These are phyloP conservation scores for Mallotus nudiflorus DNA, from an alignment of 345 rosid genomes.

Conservation along the genomic window DNA sequence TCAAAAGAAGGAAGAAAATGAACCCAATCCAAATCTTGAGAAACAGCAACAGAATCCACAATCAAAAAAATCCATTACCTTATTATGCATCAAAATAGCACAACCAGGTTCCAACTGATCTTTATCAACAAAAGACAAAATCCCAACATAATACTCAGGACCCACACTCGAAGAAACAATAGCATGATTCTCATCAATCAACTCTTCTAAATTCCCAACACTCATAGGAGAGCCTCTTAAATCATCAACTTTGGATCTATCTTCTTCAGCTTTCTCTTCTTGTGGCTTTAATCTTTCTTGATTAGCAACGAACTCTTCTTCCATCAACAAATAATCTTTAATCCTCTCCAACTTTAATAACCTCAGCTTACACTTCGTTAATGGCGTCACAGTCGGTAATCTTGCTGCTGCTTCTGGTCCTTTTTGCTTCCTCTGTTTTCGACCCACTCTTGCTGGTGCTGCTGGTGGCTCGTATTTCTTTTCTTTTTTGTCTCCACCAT, in stretches of 20 bases:
- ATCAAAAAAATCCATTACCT: slow-evolving; percentile 43
- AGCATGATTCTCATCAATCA: slow-evolving; percentile 97
- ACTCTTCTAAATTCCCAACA: slow-evolving; percentile 88
- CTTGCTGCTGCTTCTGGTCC: slow-evolving; percentile 94
- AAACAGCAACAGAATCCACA: background rate
- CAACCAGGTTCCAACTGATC: slow-evolving; percentile 99
- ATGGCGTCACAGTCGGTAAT: slow-evolving; percentile 78
- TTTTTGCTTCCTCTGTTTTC: slow-evolving; percentile 86
- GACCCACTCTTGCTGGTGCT: slow-evolving; percentile 85
- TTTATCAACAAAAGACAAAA: slow-evolving; percentile 91
- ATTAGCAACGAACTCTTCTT: slow-evolving; percentile 91
- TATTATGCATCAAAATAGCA: slow-evolving; percentile 93
- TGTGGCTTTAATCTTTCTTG: slow-evolving; percentile 92
- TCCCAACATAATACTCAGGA: slow-evolving; percentile 92
- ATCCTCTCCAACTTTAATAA: slow-evolving; percentile 79
- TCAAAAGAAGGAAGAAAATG: background rate
- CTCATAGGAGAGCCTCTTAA: slow-evolving; percentile 95
- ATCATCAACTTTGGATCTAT: slow-evolving; percentile 87
- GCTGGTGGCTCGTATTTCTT: slow-evolving; percentile 94
- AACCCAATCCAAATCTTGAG: background rate
- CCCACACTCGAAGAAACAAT: slow-evolving; percentile 93
- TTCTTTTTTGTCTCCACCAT: slow-evolving; percentile 81
- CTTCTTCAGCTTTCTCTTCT: slow-evolving; percentile 97
- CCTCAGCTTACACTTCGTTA: slow-evolving; percentile 79
- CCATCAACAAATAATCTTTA: slow-evolving; percentile 90